Percentiles rank a stretch among this genome's conserved stretches.
Conservation (phyloP, 805 yeast genomes). For the Kazachstania martiniae region DNA sequence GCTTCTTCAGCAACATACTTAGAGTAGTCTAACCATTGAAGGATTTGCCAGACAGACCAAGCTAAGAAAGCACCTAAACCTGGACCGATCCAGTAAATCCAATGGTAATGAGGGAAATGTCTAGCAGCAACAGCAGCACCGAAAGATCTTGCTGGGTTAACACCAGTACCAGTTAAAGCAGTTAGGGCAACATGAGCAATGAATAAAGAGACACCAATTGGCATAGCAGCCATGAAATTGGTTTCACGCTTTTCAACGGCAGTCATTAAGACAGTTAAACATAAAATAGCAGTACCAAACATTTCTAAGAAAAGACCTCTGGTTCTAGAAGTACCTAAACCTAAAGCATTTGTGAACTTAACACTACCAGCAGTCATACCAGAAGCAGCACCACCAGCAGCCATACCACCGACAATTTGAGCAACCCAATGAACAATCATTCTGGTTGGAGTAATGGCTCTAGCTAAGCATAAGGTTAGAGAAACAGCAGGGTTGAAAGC, state of each 20-base stretch:
- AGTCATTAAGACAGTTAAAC: conserved; percentile 67
- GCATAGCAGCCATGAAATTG: conserved; percentile 71
- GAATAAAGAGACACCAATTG: conserved; percentile 73
- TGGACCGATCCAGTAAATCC: conserved; percentile 94
- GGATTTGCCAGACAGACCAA: conserved; percentile 52
- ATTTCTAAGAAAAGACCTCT: conserved; percentile 78
- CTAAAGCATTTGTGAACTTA: conserved; percentile 58
- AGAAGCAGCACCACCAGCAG: conserved; percentile 81
- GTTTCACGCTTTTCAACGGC: conserved; percentile 77
- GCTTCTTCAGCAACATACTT: conserved; percentile 30
- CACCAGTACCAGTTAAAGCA: conserved; percentile 82
- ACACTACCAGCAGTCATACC: conserved; percentile 79
- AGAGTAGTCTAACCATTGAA: conserved; percentile 58
- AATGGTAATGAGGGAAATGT: conserved; percentile 71
- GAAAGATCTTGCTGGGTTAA: conserved; percentile 82
- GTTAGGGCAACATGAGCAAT: conserved; percentile 74
- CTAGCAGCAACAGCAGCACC: conserved; percentile 72
- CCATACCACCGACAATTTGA: conserved; percentile 79
- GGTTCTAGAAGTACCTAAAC: conserved; percentile 58
- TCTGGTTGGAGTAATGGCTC: conserved; percentile 65
- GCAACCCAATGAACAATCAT: conserved; percentile 53
- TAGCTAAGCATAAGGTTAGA: conserved; percentile 55
- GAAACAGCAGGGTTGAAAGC: conserved; percentile 87
- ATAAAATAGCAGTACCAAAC: conserved; percentile 63
- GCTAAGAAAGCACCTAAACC: conserved; percentile 59